Evolutionary conservation across 1,284 basidiomycete genomes (phyloP).

Genomic region (Tylopilus sp.): DNA sequence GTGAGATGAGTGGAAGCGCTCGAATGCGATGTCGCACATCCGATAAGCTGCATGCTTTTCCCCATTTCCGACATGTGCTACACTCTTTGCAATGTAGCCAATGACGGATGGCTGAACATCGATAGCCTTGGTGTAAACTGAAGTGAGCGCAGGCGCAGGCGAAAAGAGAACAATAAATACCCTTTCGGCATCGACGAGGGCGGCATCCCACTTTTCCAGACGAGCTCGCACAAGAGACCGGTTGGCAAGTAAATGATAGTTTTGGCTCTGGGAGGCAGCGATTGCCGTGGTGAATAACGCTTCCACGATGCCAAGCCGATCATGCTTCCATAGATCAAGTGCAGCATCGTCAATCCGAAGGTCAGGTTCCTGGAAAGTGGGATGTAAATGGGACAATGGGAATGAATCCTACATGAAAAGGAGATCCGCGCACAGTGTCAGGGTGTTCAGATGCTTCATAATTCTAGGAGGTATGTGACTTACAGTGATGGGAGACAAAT

Average conservation of each 20-base stretch:
- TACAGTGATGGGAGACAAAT: too few relatives aligned
- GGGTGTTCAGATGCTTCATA: too few relatives aligned
- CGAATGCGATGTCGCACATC: background rate
- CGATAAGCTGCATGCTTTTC: background rate
- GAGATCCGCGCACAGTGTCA: too few relatives aligned
- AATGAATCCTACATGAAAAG: too few relatives aligned
- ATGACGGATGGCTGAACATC: background rate
- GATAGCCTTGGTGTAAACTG: background rate
- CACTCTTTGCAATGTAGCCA: background rate
- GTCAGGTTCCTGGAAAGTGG: too few relatives aligned
- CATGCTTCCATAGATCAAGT: too few relatives aligned
- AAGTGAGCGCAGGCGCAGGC: background rate
- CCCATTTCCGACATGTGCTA: background rate
- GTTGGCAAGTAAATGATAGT: background rate
- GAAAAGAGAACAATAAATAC: background rate
- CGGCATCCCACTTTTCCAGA: background rate
- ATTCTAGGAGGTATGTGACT: too few relatives aligned
- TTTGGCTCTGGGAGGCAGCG: background rate
- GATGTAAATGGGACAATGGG: too few relatives aligned
- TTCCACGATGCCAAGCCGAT: too few relatives aligned
- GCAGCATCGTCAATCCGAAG: too few relatives aligned
- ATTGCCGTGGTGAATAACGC: background rate
- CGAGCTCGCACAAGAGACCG: background rate
- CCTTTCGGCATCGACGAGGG: background rate
- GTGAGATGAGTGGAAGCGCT: background rate